Conservation (phyloP, 352 stramenopile genomes). For the Pythium monospermum region DNA sequence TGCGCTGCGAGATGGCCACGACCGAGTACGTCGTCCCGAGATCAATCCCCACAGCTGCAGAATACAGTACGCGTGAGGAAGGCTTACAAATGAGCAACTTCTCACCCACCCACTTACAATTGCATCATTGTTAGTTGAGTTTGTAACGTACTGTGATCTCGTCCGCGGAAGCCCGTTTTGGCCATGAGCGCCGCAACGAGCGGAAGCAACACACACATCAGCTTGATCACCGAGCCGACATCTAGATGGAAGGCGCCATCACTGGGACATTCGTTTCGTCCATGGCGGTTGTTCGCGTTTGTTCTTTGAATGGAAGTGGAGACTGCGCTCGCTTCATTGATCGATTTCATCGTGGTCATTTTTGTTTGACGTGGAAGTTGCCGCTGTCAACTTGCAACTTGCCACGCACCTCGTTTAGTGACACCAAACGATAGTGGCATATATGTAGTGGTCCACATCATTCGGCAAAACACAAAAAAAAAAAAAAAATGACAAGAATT, state of each 20-base stretch:
- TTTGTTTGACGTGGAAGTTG: too few species aligned
- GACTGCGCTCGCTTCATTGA: too few species aligned
- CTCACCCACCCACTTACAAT: too few species aligned
- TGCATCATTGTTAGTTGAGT: too few species aligned
- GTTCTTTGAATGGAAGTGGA: too few species aligned
- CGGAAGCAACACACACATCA: slow-evolving; percentile 31
- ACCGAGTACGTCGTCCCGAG: slow-evolving; percentile 77
- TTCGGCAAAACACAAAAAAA: too few species aligned
- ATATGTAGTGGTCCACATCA: background rate
- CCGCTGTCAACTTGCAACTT: too few species aligned
- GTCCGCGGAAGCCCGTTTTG: slow-evolving; percentile 47
- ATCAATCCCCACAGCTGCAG: slow-evolving; percentile 60
- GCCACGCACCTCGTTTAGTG: too few species aligned
- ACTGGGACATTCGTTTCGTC: too few species aligned
- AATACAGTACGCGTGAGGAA: background rate
- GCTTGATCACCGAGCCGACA: slow-evolving; percentile 39
- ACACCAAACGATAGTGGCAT: too few species aligned
- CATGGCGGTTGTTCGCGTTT: too few species aligned
- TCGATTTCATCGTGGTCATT: too few species aligned
- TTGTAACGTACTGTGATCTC: slow-evolving; percentile 37
- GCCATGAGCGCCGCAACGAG: slow-evolving; percentile 46
- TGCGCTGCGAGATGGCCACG: slow-evolving; percentile 60
- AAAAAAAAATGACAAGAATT: background rate
- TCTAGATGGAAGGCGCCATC: slow-evolving; percentile 5
- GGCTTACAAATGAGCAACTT: background rate